Base-by-base conservation (phyloP, 176 grass and related monocot species). In the Luzula sylvatica region DNA sequence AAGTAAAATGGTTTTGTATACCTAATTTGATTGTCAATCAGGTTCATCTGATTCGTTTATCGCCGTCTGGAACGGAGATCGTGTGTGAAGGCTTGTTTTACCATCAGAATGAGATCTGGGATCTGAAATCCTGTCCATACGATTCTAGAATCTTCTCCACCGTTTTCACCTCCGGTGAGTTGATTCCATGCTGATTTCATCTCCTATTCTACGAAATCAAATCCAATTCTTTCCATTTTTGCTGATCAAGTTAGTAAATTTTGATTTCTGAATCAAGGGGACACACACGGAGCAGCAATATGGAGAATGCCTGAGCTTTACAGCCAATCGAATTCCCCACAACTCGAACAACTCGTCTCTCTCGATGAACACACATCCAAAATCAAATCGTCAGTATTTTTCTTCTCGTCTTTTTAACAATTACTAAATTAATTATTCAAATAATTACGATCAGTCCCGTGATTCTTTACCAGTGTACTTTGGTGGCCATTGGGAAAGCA, bases 61-160 rank as follows among this genome's bases (percentile, higher is more conserved):
- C 78, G 17, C 56, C 81, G 21, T 59, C 73, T 65, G 85, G 77
- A 56, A 65, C 45, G 40, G 92, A 96, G 84, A 78, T 90, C 59
- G 55, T 86, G 23, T 90, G 92, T 55, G 85, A 98, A 23, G 92
- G 92, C 26, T 66, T 90, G 22, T 98, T 98, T 73, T 98, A 98
- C 77, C 92, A 98, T 50, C 92, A 78, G 28, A 86, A 83, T 65
- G 92, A 98, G 85, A 98, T 98, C 75, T 98, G 92, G 85, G 81
- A 98, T 77, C 92, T 98, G 42, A 90, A 90, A 55, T 98, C 92
- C 5, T 90, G 92, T 60, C 92, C 92, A 29, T 98, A 79, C 52
- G 78, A 98, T 77, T 69, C 71, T 32, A 98, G 69, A 60, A 68
- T 90, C 32, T 83, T 98, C 50, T 98, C 92, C 55, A 90, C 92